Conservation (phyloP, 192 early-diverging fungal genomes). For the Allomyces macrogynus region DNA sequence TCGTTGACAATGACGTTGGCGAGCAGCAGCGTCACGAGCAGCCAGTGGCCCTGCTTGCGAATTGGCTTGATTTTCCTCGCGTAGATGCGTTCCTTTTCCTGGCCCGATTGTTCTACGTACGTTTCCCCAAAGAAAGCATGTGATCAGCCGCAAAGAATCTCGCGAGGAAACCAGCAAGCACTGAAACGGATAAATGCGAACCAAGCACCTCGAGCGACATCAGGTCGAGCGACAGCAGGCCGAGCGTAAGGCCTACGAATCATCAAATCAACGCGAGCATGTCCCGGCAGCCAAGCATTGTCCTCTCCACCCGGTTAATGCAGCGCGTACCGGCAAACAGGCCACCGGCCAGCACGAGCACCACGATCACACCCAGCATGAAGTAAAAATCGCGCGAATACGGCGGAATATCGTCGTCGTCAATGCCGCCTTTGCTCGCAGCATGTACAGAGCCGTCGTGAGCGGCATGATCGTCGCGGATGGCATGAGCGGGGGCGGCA, state of each 20-base stretch:
- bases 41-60: slow-evolving; percentile 76
- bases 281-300: too few species aligned
- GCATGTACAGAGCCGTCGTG: too few species aligned
- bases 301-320: too few species aligned
- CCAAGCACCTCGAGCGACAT: slow-evolving; percentile 1
- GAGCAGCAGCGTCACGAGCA: slow-evolving; percentile 76
- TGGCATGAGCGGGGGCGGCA: too few species aligned
- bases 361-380: slow-evolving; percentile 24
- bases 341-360: slow-evolving; percentile 56
- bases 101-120: neutral
- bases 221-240: slow-evolving; percentile 59
- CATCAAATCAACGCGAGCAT: too few species aligned
- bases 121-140: neutral
- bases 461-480: too few species aligned
- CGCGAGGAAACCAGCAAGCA: neutral
- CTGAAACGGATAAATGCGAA: neutral
- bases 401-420: too few species aligned
- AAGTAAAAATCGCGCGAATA: slow-evolving; percentile 17
- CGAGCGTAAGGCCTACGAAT: slow-evolving; percentile 33
- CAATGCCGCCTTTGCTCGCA: too few species aligned
- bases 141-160: neutral
- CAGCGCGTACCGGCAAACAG: slow-evolving; percentile 40
- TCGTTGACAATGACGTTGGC: slow-evolving; percentile 93
- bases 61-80: slow-evolving; percentile 71
- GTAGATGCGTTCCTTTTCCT: slow-evolving; percentile 12